phyloP scores from a whole-genome alignment of 1,284 basidiomycete genomes.

The Papiliotrema laurentii region DNA sequence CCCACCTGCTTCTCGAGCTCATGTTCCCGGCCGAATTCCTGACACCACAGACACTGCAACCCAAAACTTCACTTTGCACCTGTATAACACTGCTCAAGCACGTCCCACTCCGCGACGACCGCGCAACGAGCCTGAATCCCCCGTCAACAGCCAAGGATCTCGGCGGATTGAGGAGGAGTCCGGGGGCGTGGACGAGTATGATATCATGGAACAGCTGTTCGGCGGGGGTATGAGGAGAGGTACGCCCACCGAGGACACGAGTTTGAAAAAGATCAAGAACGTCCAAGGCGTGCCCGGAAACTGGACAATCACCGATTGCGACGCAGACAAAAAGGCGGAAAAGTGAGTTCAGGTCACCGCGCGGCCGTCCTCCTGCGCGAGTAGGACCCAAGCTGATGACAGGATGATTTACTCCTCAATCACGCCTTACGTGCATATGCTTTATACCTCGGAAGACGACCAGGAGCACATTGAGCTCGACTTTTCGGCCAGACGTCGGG shows the following conservation, averaged over 20 bases:
- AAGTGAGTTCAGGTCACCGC: slow-evolving; percentile 52
- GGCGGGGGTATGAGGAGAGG: slow-evolving; percentile 13
- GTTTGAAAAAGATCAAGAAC: slow-evolving; percentile 70
- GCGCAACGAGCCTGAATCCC: not conserved
- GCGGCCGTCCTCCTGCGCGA: too few species aligned
- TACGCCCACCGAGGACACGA: slow-evolving; percentile 51
- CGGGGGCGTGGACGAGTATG: slow-evolving; percentile 22
- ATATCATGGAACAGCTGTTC: slow-evolving; percentile 41
- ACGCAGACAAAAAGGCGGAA: slow-evolving; percentile 85
- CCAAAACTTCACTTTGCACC: slow-evolving; percentile 76
- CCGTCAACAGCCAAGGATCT: too few species aligned
- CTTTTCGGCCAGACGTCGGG: slow-evolving; percentile 56
- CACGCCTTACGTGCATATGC: slow-evolving; percentile 75
- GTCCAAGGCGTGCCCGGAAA: slow-evolving; percentile 69
- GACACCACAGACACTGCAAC: slow-evolving; percentile 46
- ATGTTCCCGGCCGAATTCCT: slow-evolving; percentile 6
- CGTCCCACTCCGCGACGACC: slow-evolving; percentile 7
- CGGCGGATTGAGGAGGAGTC: too few species aligned
- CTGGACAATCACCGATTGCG: slow-evolving; percentile 95
- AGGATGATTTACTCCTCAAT: slow-evolving; percentile 92
- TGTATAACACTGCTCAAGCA: slow-evolving; percentile 65
- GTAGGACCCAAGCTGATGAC: slow-evolving; percentile 10
- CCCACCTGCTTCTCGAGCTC: too few species aligned
- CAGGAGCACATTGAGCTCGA: slow-evolving; percentile 66
- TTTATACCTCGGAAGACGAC: slow-evolving; percentile 69